Base-by-base conservation (phyloP, 208 protist genomes). In the Phytomonas sp. region DNA sequence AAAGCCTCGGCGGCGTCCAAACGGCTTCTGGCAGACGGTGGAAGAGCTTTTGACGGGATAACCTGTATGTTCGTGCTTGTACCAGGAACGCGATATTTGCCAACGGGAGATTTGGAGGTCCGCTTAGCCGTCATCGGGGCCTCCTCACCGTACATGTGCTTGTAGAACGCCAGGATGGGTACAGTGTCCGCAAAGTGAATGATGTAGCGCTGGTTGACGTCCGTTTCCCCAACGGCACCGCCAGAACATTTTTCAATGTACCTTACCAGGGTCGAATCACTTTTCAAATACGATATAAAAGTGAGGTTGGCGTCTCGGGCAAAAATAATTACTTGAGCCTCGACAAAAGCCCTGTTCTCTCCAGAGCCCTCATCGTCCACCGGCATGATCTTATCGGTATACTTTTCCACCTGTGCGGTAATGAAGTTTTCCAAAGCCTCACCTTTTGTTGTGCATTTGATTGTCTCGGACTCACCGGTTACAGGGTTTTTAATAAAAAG, bases 401-500 rank as follows among this genome's bases (percentile, higher is more conserved):
- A 72, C 74, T 79, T 75, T 8, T 52, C 56, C 34, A 95, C 88
- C 67, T 95, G 91, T 10, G 68, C 74, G 30, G 68, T 72, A 12
- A 95, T 77, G 70, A 95, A 95, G 52, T 63, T 59, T 70, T 87
- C 80, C 59, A 95, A 78, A 59, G 71, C 66, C 29, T 40, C 77
- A 19, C 72, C 86, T 71, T 82, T 89, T 32, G 86, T 66, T 45
- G 36, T 64, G 26, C 71, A 69, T 12, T 79, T 80, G 71, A 93
- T 83, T 11, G 91, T 95, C 29, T 86, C 73, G 19, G 88, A 95
- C 75, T 95, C 87, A 19, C 83, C 85, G 29, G 86, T 93, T 71
- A 95, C 82, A 29, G 91, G 83, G 74, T 95, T 95, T 74, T 93
- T 93, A 40, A 95, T 73, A 67, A 93, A 95, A 4, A 95, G 69